phyloP scores from a whole-genome alignment of 2,329 filamentous ascomycete species.

The Dactylella cylindrospora region DNA sequence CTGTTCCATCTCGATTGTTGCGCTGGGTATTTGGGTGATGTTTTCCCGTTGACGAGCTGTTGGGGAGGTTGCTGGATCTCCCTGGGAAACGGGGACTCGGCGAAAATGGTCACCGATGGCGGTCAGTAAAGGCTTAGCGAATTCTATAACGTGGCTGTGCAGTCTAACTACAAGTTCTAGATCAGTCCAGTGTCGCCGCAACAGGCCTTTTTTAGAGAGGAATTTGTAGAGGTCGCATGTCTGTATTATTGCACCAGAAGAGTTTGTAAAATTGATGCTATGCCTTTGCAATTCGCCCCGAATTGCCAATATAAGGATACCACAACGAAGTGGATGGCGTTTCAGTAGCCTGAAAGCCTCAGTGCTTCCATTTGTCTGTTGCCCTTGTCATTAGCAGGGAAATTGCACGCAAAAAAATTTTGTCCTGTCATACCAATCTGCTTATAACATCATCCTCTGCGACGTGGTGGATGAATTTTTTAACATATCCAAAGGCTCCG shows the following conservation, averaged over 20 bases:
- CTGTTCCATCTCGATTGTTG: no score
- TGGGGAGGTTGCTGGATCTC: no score
- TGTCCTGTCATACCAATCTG: background rate
- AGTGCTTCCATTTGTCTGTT: background rate
- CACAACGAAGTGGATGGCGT: background rate
- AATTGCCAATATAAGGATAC: background rate
- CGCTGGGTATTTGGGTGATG: no score
- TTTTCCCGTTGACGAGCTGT: no score
- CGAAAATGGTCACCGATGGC: no score
- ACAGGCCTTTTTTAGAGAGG: no score
- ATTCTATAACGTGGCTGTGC: no score
- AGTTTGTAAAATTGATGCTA: background rate
- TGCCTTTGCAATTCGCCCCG: background rate
- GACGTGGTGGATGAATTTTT: background rate
- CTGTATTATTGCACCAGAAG: background rate
- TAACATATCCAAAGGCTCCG: background rate
- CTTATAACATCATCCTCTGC: constrained; percentile 2
- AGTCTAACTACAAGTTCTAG: no score
- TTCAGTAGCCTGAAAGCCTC: constrained; percentile 1
- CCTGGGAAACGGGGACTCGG: no score
- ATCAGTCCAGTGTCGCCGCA: no score
- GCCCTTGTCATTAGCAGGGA: background rate
- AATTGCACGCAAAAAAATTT: background rate
- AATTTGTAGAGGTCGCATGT: background rate
- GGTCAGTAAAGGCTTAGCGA: no score